Conservation (phyloP, 2,329 filamentous ascomycete species). For the Arthrinium puccinioides region DNA sequence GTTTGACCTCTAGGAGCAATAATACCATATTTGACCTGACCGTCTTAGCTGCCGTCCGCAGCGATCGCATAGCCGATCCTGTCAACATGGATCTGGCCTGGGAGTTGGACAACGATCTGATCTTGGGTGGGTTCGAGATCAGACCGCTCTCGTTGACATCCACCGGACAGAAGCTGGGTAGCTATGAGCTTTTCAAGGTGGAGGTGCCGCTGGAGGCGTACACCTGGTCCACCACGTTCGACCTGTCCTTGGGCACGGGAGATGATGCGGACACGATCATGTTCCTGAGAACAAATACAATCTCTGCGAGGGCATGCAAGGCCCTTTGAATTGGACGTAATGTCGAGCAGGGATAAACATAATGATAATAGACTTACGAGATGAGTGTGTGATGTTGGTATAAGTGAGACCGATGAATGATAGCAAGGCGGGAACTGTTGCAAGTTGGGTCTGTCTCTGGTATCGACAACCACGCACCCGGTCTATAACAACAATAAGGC, state of each 20-base stretch:
- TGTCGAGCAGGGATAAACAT: no score
- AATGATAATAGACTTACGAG: no score
- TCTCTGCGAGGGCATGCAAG: neutral
- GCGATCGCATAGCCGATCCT: neutral
- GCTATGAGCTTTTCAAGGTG: neutral
- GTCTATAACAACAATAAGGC: no score
- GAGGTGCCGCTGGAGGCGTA: neutral
- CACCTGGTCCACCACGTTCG: conserved; percentile 1
- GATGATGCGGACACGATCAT: neutral
- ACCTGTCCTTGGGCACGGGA: neutral
- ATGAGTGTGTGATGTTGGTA: no score
- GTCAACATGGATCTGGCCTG: conserved; percentile 2
- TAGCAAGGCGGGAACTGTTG: no score
- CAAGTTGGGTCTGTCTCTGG: no score
- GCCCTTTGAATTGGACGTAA: neutral
- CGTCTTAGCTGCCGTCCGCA: conserved; percentile 4
- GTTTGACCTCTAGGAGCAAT: conserved; percentile 11
- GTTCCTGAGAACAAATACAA: neutral
- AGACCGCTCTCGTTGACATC: neutral
- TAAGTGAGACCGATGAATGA: no score
- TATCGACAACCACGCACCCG: no score
- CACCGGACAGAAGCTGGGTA: neutral
- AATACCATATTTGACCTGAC: conserved; percentile 4
- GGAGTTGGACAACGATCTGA: neutral
- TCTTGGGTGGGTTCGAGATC: neutral